phyloP scores from a whole-genome alignment of 257 asterid species.

The Solanum habrochaites region DNA sequence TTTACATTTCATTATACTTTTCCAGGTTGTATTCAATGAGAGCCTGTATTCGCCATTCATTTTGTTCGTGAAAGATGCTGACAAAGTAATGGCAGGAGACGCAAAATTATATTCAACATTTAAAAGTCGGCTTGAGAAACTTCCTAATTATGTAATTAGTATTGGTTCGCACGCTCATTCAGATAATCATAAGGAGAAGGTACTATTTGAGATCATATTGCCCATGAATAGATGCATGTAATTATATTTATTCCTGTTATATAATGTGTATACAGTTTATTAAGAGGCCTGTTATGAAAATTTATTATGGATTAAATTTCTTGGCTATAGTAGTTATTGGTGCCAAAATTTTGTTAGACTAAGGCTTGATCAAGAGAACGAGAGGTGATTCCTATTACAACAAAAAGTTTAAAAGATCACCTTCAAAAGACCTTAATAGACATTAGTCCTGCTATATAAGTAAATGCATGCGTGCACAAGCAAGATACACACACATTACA shows the following conservation, averaged over 20 bases:
- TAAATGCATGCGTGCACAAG: neutral
- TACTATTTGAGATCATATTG: constrained; percentile 5
- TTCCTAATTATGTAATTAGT: constrained; percentile 63
- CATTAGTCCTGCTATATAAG: neutral
- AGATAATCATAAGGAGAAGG: constrained; percentile 77
- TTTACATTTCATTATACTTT: constrained; percentile 2
- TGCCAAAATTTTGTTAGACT: neutral
- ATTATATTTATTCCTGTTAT: neutral
- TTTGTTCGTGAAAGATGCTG: constrained; percentile 85
- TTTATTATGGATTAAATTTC: neutral
- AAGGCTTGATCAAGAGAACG: neutral
- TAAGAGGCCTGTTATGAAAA: neutral
- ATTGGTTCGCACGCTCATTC: constrained; percentile 69
- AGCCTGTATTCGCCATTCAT: constrained; percentile 74
- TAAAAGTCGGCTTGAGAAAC: constrained; percentile 64
- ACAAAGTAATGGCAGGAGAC: constrained; percentile 67
- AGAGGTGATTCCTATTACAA: neutral
- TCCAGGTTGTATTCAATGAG: constrained; percentile 51
- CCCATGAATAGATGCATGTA: neutral
- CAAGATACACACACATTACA: no score
- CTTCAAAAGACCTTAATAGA: neutral
- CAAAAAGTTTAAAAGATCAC: neutral
- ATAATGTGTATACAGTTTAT: neutral
- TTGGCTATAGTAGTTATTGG: neutral
- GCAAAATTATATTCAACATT: constrained; percentile 49